Evolutionary conservation across 306 rosid species (phyloP), one percentile per base, ranked within the genome.

Genomic region (Fragaria ananassa): DNA sequence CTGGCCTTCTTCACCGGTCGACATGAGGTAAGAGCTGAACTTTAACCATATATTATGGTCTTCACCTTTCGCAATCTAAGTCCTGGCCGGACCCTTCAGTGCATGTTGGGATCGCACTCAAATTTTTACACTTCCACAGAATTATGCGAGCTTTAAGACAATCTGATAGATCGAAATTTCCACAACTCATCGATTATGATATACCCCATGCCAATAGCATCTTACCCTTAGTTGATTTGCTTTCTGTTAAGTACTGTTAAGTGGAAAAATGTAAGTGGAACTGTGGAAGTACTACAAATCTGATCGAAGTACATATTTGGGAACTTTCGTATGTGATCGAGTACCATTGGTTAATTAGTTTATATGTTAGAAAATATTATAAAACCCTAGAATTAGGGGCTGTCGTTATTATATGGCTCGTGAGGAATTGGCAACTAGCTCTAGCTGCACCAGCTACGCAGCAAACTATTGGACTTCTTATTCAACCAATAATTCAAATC

Each of bases 1-100:
- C 54, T 94, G 98, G 98, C 98, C 98, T 35, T 68, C 86, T 56
- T 88, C 93, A 23, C 98, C 97, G 1, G 51, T 72, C 8, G 94
- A 86, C 82, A 84, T 94, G 42, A 84, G 92, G 97, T 93, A 15
- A 60, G 73, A 19, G 4, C 46, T 70, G 12, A 34, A 4, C 57
- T 31, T 50, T n/a, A 25, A 13, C n/a, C 45, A 31, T 56, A 10
- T 39, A 39, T 39, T 56, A 2, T 71, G 61, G 8, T 29, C 23
- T 34, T 70, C 10, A 70, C 13, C 41, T 25, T 1, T 69, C 39
- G 27, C 19, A 69, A 14, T 46, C 21, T 18, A 31, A 63, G 11
- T 23, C 39, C 67, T 61, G 67, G 17, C 31, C 31, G 31, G 42
- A 61, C 41, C 31, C 64, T 58, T 58, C 17, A 1, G 5, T 61